These are phyloP conservation scores for Cutaneotrichosporon sp. DNA, from an alignment of 1,284 basidiomycete genomes.

Conservation along the genomic window DNA sequence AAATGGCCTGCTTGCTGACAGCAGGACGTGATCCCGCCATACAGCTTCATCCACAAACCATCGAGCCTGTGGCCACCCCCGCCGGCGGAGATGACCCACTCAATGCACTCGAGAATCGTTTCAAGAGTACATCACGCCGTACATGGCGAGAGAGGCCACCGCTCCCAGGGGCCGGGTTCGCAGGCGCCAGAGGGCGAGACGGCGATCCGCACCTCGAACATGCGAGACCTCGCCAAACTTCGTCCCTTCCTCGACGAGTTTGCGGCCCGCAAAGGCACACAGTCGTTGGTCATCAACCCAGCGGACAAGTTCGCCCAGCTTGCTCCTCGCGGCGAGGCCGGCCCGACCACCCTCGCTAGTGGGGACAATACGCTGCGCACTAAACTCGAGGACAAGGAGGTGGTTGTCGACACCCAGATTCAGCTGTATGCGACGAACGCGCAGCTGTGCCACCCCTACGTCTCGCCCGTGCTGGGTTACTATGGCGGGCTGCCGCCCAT, in stretches of 20 bases:
- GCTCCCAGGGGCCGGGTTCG: not conserved
- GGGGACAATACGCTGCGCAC: slow-evolving; percentile 32
- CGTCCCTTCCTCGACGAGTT: not conserved
- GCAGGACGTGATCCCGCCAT: slow-evolving; percentile 68
- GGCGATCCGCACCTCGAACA: slow-evolving; percentile 3
- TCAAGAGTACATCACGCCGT: slow-evolving; percentile 65
- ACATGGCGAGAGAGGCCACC: not conserved
- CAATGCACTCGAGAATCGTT: slow-evolving; percentile 66
- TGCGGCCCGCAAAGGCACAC: not conserved
- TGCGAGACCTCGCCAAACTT: slow-evolving; percentile 2
- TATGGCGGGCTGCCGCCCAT: slow-evolving; percentile 89
- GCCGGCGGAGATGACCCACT: slow-evolving; percentile 66
- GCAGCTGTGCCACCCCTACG: slow-evolving; percentile 78
- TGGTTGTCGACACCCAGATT: slow-evolving; percentile 62
- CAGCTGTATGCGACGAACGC: slow-evolving; percentile 89
- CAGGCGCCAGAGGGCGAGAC: not conserved
- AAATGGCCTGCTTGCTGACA: no score
- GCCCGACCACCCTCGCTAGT: slow-evolving; percentile 32
- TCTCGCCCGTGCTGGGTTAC: slow-evolving; percentile 79
- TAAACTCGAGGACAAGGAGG: slow-evolving; percentile 24
- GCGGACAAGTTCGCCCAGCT: slow-evolving; percentile 28
- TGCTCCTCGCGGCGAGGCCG: not conserved
- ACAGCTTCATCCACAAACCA: slow-evolving; percentile 64
- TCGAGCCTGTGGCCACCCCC: slow-evolving; percentile 91
- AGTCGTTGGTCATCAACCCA: slow-evolving; percentile 27